Base-by-base conservation (phyloP, 257 asterid genomes). In the Mentha longifolia region DNA sequence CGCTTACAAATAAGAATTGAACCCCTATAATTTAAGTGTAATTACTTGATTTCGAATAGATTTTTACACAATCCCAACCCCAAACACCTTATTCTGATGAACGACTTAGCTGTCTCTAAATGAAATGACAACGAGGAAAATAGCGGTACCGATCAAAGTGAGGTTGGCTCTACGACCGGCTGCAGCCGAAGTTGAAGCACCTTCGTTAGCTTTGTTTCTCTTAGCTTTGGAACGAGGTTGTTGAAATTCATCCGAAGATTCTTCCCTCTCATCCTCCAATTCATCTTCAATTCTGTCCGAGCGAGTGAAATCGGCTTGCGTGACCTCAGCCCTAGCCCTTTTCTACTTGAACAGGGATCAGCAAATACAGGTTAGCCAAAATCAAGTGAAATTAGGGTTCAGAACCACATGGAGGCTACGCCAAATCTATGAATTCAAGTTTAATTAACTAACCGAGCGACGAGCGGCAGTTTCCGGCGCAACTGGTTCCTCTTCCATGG, bases 261-360 rank as follows among this genome's bases (percentile, higher is more conserved):
- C 97, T 57, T 85, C 96, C 70, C 87, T 82, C 72, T 89, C 98
- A 31, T 80, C 96, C 80, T 92, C 96, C 73, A 79, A 65, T 63
- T 79, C 89, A 30, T 68, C 83, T 47, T 50, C 87, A 46, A 73
- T 67, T 62, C 55, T 69, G 46, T 79, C 89, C 0, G 82, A 49
- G 37, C 85, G 88, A 11, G 87, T 74, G 76, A 71, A 73, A 50
- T 81, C 90, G 58, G 75, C 75, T 9, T 76, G 60, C 81, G 72
- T 84, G 65, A 80, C 84, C 84, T 69, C 89, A 85, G 73, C 89
- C 91, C 94, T 89, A 79, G 81, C 16, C 84, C 98, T 86, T 80
- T 85, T 93, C 98, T 93, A 67, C 88, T 78, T 85, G 31, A 75
- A 54, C 57, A 51, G 46, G 19, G 62, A 68, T 60, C 7, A 14